Base-by-base conservation (phyloP, 441 rosid genomes). In the Omphalea diandra region DNA sequence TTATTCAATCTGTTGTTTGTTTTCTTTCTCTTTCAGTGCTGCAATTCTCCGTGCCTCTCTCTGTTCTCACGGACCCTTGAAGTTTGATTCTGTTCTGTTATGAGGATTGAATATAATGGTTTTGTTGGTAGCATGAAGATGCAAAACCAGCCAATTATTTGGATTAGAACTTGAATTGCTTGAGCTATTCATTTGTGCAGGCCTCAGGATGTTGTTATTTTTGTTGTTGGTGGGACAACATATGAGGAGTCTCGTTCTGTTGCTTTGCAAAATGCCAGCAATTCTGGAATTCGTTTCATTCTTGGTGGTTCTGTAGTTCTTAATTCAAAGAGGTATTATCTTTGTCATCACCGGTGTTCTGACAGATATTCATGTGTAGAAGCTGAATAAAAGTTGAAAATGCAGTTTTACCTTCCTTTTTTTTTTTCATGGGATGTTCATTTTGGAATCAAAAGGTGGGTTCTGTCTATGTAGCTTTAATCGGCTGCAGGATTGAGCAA, bases 151-250 rank as follows among this genome's bases (percentile, higher is more conserved):
- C 3, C 15, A 18, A 22, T 36, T 15, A 49, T 50, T 60, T 60
- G 46, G 33, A 17, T 8, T 32, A 18, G 2, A 33, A 18, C 31
- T 60, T 32, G 26, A 32, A 56, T 41, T 49, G 41, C 15, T 1
- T 56, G 29, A 15, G n/a, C 20, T 46, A n/a, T 49, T 35, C 32
- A n/a, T 63, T 7, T 31, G 67, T 78, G 64, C 89, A 94, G 99
- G 85, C 93, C 93, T 22, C 99, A 88, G 75, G 99, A 94, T 69
- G 98, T 94, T 76, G 74, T 94, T 63, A 84, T 94, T 47, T 94
- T 94, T 75, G 72, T 92, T 80, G 94, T 94, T 54, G 99, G 99
- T 18, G 99, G 99, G 61, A 94, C 98, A 67, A 94, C 98, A 18
- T 92, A 92, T 61, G 99, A 92, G 82, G 99, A 94, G 76, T 84